Conservation (phyloP, 1,139 yeast species). For the Trichomonascaceae sp. region DNA sequence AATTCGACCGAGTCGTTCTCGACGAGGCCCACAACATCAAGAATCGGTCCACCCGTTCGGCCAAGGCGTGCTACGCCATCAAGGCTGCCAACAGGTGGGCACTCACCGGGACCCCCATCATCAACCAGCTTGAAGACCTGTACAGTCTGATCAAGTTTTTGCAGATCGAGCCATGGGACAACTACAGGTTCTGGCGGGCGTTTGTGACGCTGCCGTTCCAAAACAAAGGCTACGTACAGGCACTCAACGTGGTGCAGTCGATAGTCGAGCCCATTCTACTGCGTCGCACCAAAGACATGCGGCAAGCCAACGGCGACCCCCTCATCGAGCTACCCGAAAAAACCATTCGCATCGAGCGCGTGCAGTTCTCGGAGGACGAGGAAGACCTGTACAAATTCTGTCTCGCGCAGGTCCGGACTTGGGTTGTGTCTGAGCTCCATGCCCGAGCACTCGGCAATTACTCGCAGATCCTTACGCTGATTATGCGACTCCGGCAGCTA, state of each 20-base stretch:
- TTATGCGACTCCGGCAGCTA: slow-evolving; percentile 69
- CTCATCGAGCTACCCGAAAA: slow-evolving; percentile 70
- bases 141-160: slow-evolving; percentile 67
- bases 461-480: slow-evolving; percentile 71
- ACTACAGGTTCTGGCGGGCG: slow-evolving; percentile 77
- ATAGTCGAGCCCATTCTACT: slow-evolving; percentile 73
- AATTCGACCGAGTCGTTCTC: slow-evolving; percentile 64
- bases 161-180: slow-evolving; percentile 79
- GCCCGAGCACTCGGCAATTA: slow-evolving; percentile 61
- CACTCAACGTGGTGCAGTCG: slow-evolving; percentile 72
- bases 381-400: slow-evolving; percentile 55
- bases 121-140: slow-evolving; percentile 77
- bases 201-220: slow-evolving; percentile 81
- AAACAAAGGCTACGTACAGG: slow-evolving; percentile 49
- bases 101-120: slow-evolving; percentile 89
- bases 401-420: slow-evolving; percentile 51
- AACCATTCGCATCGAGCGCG: slow-evolving; percentile 52
- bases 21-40: slow-evolving; percentile 93
- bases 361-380: slow-evolving; percentile 58
- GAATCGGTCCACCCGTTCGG: slow-evolving; percentile 66
- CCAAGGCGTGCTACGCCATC: slow-evolving; percentile 63
- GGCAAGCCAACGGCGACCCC: slow-evolving; percentile 56
- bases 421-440: slow-evolving; percentile 51
- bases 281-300: slow-evolving; percentile 81
- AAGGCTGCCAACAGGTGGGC: slow-evolving; percentile 66